Evolutionary conservation across 331 rosid genomes (phyloP).

Genomic region (Acacia pycnantha): DNA sequence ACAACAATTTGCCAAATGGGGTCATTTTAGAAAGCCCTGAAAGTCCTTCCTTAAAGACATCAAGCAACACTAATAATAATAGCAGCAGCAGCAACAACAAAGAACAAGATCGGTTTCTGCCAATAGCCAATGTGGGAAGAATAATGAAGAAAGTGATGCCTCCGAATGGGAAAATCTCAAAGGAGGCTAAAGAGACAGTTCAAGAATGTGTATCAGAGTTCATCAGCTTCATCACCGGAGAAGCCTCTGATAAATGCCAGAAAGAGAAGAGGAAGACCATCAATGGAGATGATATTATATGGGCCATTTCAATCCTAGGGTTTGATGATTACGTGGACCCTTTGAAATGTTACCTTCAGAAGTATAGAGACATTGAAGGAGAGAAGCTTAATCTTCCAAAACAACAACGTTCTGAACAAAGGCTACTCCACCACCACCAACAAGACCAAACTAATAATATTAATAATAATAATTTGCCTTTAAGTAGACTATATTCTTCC

Average conservation of each 20-base stretch:
- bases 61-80: not conserved
- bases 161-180: slow-evolving; percentile 59
- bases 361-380: slow-evolving; percentile 65
- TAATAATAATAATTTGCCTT: slow-evolving; percentile 16
- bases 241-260: slow-evolving; percentile 71
- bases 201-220: slow-evolving; percentile 76
- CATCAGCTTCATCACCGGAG: slow-evolving; percentile 75
- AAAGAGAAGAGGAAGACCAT: slow-evolving; percentile 69
- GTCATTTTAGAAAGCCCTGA: slow-evolving; percentile 46
- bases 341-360: slow-evolving; percentile 52
- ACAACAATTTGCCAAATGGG: slow-evolving; percentile 43
- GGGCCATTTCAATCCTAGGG: slow-evolving; percentile 69
- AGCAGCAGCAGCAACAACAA: slow-evolving; percentile 22
- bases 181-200: slow-evolving; percentile 71
- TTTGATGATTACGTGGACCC: slow-evolving; percentile 65
- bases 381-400: slow-evolving; percentile 62
- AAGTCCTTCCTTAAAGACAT: slow-evolving; percentile 42
- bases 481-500: slow-evolving; percentile 44
- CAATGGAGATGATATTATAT: slow-evolving; percentile 66
- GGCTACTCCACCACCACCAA: slow-evolving; percentile 24
- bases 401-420: slow-evolving; percentile 49
- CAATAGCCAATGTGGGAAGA: slow-evolving; percentile 71
- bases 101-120: slow-evolving; percentile 75
- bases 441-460: slow-evolving; percentile 18
- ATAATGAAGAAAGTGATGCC: slow-evolving; percentile 73